Evolutionary conservation across 1,284 basidiomycete genomes (phyloP), one percentile per base, ranked within the genome.

Genomic region (Xanthoconium separans): DNA sequence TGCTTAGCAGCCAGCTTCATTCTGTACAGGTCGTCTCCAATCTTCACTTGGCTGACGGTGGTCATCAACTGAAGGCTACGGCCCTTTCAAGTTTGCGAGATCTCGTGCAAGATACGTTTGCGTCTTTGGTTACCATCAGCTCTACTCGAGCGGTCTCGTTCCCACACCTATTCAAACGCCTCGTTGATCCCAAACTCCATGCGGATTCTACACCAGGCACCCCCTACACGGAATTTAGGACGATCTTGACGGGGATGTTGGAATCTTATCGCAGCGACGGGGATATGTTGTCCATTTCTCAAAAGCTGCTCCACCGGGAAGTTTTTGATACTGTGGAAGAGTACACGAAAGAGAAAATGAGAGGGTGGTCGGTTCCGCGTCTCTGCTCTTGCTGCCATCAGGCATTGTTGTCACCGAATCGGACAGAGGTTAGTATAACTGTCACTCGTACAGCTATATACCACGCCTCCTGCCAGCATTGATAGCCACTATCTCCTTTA

Each of bases 201-300:
- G 70, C 72, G 36, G 68, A 73, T 30, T 71, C 79, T 16, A 73
- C 77, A 9, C 76, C 77, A 42, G 81, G 80, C 44, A 82, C 82
- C n/a, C 85, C 88, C 6, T 98, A 98, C 69, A 86, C 89, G 33
- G 95, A 98, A 70, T 96, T 98, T 72, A 83, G 94, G 43, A 82
- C 85, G 5, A 94, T 99, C 54, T 77, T 99, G 22, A 89, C 87
- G 1, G 90, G 93, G 30, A 99, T 99, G 93, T 76, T 98, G 59
- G 93, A 95, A 63, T 91, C 93, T 2, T 98, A 98, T 74, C 85
- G 89, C 22, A 85, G 90, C 6, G 95, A 99, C 60, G 88, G 89
- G 24, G 95, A 98, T 62, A 84, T 96, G 77, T 77, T 99, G n/a
- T 74, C 80, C 33, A 93, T 98, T 65, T 91, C 93, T 15, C 92